These are phyloP conservation scores for Epichloe gansuensis DNA, from an alignment of 2,329 filamentous ascomycete genomes.

Conservation along the genomic window DNA sequence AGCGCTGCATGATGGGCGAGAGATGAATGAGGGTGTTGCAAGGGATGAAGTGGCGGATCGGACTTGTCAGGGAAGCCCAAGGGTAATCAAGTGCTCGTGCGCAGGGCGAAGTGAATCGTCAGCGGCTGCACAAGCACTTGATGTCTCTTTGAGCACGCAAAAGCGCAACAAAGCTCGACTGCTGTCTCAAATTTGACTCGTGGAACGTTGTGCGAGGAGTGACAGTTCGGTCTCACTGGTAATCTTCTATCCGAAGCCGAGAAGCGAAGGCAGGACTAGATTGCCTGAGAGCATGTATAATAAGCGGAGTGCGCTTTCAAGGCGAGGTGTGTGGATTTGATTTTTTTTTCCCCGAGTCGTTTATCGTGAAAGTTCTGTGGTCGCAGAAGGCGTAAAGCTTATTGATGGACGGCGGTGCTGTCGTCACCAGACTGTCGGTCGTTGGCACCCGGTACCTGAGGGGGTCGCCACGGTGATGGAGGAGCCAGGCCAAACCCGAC, in stretches of 20 bases:
- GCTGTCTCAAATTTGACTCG: background rate
- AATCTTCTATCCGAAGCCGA: background rate
- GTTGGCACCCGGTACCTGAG: background rate
- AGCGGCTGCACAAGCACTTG: background rate
- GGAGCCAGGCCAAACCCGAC: background rate
- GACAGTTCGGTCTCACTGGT: background rate
- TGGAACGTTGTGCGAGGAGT: background rate
- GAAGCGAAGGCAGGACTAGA: background rate
- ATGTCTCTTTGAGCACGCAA: background rate
- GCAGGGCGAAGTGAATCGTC: background rate
- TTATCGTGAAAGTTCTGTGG: background rate
- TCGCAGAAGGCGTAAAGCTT: background rate
- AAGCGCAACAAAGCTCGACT: background rate
- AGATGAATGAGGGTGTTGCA: background rate
- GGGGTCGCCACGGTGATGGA: constrained; percentile 5
- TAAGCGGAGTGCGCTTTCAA: too few relatives aligned
- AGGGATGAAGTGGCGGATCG: background rate
- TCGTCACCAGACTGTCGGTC: background rate
- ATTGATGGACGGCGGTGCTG: background rate
- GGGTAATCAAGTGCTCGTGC: background rate
- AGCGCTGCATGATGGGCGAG: constrained; percentile 18
- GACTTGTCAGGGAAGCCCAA: background rate
- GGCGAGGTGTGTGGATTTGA: too few relatives aligned
- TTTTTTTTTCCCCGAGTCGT: background rate
- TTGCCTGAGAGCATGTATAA: background rate